Conservation (phyloP, 2,329 filamentous ascomycete genomes). For the Paecilomyces sp. region DNA sequence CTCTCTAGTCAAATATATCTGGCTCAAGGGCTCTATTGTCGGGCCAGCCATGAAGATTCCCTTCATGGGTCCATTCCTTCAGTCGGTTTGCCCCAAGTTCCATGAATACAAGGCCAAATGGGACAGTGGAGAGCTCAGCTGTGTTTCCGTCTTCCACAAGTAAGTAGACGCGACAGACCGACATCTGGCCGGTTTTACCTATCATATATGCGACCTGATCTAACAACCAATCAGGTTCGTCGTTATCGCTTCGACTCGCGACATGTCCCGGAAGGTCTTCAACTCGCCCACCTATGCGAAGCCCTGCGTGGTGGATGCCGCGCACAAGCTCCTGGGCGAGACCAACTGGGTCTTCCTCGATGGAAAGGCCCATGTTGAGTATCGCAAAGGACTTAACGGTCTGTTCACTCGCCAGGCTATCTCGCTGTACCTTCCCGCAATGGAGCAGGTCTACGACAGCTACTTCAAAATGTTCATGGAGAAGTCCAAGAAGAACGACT, state of each 20-base stretch:
- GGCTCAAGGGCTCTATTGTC: slow-evolving; percentile 67
- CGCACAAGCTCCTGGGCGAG: slow-evolving; percentile 83
- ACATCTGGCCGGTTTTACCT: neutral
- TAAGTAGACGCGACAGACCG: slow-evolving; percentile 38
- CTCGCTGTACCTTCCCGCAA: slow-evolving; percentile 78
- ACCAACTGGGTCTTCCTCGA: slow-evolving; percentile 98
- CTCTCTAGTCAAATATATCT: slow-evolving; percentile 62
- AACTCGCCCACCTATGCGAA: slow-evolving; percentile 90
- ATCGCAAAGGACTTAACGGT: slow-evolving; percentile 90
- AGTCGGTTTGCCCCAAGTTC: slow-evolving; percentile 89
- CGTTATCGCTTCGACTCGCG: slow-evolving; percentile 88
- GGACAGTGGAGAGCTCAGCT: slow-evolving; percentile 84
- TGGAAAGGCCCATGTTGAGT: slow-evolving; percentile 90
- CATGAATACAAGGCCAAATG: slow-evolving; percentile 88
- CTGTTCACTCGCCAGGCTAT: slow-evolving; percentile 90
- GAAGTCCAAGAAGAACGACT: slow-evolving; percentile 63
- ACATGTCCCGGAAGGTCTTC: slow-evolving; percentile 94
- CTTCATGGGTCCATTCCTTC: slow-evolving; percentile 91
- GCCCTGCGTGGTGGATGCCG: slow-evolving; percentile 91
- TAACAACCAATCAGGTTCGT: slow-evolving; percentile 62
- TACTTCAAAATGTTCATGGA: slow-evolving; percentile 77
- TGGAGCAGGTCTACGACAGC: slow-evolving; percentile 82
- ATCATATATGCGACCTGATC: neutral
- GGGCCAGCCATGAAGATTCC: slow-evolving; percentile 71
- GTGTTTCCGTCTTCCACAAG: slow-evolving; percentile 99